Conservation (phyloP, 2,329 filamentous ascomycete species). For the Blumeriella jaapii region DNA sequence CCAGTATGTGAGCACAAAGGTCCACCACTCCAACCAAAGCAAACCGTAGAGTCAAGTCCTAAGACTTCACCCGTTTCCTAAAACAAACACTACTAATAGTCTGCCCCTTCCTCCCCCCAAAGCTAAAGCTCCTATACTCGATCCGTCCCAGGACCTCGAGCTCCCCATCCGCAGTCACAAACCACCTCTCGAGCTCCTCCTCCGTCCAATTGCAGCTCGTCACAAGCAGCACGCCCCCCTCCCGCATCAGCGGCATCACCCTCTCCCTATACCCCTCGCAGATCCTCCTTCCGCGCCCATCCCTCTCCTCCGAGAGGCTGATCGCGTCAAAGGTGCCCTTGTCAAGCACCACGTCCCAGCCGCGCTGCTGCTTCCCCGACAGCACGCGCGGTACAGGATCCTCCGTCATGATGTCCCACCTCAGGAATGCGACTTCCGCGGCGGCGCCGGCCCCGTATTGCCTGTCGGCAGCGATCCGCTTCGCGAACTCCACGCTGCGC, state of each 20-base stretch:
- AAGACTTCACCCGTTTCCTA: constrained; percentile 31
- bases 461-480: constrained; percentile 41
- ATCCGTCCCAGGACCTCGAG: constrained; percentile 52
- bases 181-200: constrained; percentile 72
- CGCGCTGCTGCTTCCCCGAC: constrained; percentile 25
- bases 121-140: constrained; percentile 76
- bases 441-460: constrained; percentile 22
- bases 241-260: constrained; percentile 56
- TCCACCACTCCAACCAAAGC: too few relatives aligned
- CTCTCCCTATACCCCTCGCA: constrained; percentile 65
- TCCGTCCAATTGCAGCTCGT: constrained; percentile 99
- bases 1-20: too few relatives aligned
- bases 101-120: constrained; percentile 80
- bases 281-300: constrained; percentile 44
- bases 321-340: constrained; percentile 98
- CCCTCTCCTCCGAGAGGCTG: constrained; percentile 52
- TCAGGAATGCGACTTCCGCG: constrained; percentile 34
- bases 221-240: constrained; percentile 64
- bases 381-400: constrained; percentile 27
- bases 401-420: constrained; percentile 38
- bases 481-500: constrained; percentile 62
- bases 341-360: constrained; percentile 89
- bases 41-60: background rate
- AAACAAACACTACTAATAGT: constrained; percentile 85
- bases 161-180: constrained; percentile 36